Evolutionary conservation across 768 basidiomycete species (phyloP), one percentile per base, ranked within the genome.

Genomic region (Tubosaeta sp.): DNA sequence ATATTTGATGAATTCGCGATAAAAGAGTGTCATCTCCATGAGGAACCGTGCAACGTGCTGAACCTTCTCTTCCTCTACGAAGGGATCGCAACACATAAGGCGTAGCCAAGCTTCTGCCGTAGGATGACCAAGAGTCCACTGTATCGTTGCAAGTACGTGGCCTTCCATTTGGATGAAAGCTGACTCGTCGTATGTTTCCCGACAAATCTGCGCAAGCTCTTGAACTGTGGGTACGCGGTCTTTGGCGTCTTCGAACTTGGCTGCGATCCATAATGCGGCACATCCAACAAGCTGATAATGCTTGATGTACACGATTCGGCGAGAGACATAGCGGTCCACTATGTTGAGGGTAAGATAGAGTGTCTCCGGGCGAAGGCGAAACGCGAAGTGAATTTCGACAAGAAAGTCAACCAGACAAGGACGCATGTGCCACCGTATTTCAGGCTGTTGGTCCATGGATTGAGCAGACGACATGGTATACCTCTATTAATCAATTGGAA

Each of bases 111-210:
- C 90, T 71, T 99, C 97, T 7, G 97, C 94, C 1, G 97, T 97
- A 13, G 97, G 97, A 66, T 98, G 95, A 9, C 97, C 97, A 46
- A 98, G 80, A 35, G 83, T 83, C 97, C 97, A 99, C 59, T 93
- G 87, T 61, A 98, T 95, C 16, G 97, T 99, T 17, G 88, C 84
- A 37, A 99, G 81, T 47, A 99, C 91, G 65, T 99, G 97, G 5
- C 90, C 88, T 70, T 99, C 97, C 97, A 99, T 97, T 73, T 99
- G 97, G 55, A 97, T 86, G 72, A 99, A 99, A 2, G 95, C 95
- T 4, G 88, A 87, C 70, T 95, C 94, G 67, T 97, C 95, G 70
- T 98, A 98, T 2, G 93, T 92, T 65, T 95, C 87, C 64, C 88
- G 92, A 74, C 97, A 98, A 69, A 97, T 93, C 65, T 93, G 87